Evolutionary conservation across 305 asterid genomes (phyloP), one percentile per base, ranked within the genome.

Genomic region (Plantago lanceolata): DNA sequence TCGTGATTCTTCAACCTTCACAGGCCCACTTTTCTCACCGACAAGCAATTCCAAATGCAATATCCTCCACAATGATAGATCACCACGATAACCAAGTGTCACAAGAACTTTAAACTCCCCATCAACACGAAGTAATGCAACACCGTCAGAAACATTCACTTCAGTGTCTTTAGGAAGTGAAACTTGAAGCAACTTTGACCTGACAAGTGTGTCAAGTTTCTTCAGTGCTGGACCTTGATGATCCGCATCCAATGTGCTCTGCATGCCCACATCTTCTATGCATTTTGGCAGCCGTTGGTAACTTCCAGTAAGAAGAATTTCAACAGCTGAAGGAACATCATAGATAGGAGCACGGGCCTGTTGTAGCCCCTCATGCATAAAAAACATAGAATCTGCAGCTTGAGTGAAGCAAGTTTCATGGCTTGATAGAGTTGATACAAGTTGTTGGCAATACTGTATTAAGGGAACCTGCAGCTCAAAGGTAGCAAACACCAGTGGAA

Each of bases 301-400:
- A 31, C 72, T 80, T 73, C 97, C 99, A 14, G 87, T 83, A 64
- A 86, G 88, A 71, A 90, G 93, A 78, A 94, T 74, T 79, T 94
- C 99, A 71, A 76, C 75, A 65, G 99, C 96, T 59, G 97, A 90
- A 26, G 99, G 96, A 65, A 94, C 95, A 79, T 94, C 99, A 76
- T 90, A 90, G 61, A 86, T 81, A 24, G 99, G 99, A 50, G 99
- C 99, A 51, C 99, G 96, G 73, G 97, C 97, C 80, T 90, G 96
- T 70, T 94, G 99, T 70, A 94, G 82, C 68, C 96, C 96, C 77
- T 94, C 99, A 28, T 94, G 99, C 97, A 88, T 88, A 81, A 94
- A 94, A 83, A 90, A 94, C 95, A 94, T 74, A 28, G 97, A 90
- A 78, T 94, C 97, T 50, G 99, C 96, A 65, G 99, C 93, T 86